Evolutionary conservation across 148 eudicot species (phyloP).

Genomic region (Rhododendron mucronatum): DNA sequence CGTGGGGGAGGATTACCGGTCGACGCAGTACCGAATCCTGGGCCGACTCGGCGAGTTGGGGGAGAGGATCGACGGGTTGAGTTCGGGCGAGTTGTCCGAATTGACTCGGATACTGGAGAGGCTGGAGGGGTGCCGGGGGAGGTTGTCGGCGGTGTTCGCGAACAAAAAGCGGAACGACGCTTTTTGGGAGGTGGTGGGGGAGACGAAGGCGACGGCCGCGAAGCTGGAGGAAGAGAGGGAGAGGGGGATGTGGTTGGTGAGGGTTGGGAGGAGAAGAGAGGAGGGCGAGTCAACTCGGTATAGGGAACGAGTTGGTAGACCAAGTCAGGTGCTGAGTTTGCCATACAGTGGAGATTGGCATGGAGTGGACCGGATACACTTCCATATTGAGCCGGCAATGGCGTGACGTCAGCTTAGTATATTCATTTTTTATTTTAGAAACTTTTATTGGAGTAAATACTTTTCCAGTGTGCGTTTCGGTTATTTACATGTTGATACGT

Average conservation of each 20-base stretch:
- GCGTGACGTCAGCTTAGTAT: not conserved
- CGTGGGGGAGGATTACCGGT: conserved; percentile 56
- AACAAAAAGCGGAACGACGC: conserved; percentile 53
- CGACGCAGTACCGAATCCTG: conserved; percentile 32
- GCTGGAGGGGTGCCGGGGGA: conserved; percentile 38
- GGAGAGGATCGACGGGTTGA: conserved; percentile 19
- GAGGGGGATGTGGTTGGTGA: conserved; percentile 27
- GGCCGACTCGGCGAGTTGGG: conserved; percentile 26
- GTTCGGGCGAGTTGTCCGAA: conserved; percentile 17
- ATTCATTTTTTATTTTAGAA: not conserved
- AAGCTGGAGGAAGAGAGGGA: conserved; percentile 24
- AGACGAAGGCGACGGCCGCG: conserved; percentile 17
- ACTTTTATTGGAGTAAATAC: not conserved
- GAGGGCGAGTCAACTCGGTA: conserved; percentile 30
- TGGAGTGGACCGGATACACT: not conserved
- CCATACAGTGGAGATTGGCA: conserved; percentile 3
- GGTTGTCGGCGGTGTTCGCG: conserved; percentile 40
- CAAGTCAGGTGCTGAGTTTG: conserved; percentile 17
- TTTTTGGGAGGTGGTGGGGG: conserved; percentile 49
- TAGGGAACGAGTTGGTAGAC: conserved; percentile 6
- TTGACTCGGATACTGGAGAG: conserved; percentile 29
- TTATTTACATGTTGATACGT: not conserved
- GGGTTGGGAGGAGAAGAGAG: not conserved
- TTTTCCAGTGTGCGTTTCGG: not conserved
- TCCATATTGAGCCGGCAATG: not conserved